Percentiles rank a stretch among this genome's conserved stretches.
Conservation (phyloP, 371 early-diverging fungal genomes). For the Actinomortierella wolfii region DNA sequence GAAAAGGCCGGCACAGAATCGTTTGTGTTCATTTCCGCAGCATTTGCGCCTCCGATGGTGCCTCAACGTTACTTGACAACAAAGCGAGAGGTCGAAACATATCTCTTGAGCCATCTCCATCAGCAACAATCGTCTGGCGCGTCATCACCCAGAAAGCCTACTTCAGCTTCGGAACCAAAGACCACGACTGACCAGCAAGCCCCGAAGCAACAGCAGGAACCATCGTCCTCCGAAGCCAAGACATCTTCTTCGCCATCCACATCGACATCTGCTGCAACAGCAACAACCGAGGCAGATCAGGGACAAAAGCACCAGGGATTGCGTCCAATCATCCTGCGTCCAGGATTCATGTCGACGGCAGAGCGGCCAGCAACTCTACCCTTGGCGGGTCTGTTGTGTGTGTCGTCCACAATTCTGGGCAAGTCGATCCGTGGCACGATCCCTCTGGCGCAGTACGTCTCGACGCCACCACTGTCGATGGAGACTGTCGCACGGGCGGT, state of each 20-base stretch:
- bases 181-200: no score
- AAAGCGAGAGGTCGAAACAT: slow-evolving; percentile 74
- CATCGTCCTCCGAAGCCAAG: no score
- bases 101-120: slow-evolving; percentile 50
- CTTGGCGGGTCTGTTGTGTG: slow-evolving; percentile 58
- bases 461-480: slow-evolving; percentile 63
- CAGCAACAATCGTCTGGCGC: no score
- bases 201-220: no score
- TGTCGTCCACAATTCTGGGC: slow-evolving; percentile 53
- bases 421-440: slow-evolving; percentile 56
- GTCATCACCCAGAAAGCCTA: no score
- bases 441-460: slow-evolving; percentile 60
- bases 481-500: slow-evolving; percentile 69
- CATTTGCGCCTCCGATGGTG: slow-evolving; percentile 69
- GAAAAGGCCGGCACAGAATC: slow-evolving; percentile 56
- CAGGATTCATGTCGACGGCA: slow-evolving; percentile 71
- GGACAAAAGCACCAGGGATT: slow-evolving; percentile 42
- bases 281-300: no score
- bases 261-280: no score
- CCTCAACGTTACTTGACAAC: slow-evolving; percentile 76
- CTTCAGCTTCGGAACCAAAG: no score
- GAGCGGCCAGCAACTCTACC: slow-evolving; percentile 64
- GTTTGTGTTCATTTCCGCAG: slow-evolving; percentile 76
- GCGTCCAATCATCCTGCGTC: slow-evolving; percentile 68
- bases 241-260: no score